A percentile compares a stretch with the other conserved stretches of the same genome.
Evolutionary conservation across 2,329 filamentous ascomycete genomes (phyloP).

Genomic region (Aspergillus bombycis): DNA sequence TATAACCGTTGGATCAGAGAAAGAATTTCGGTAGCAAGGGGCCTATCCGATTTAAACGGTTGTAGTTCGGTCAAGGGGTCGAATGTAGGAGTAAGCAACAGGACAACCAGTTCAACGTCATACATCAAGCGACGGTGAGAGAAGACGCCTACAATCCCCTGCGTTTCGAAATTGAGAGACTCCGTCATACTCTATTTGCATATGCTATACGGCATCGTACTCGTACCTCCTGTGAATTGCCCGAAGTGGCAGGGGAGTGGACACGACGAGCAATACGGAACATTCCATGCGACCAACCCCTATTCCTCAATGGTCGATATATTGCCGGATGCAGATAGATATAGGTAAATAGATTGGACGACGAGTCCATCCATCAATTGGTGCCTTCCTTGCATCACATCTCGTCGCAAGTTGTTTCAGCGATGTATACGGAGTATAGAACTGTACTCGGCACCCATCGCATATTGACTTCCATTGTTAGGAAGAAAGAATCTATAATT

Average conservation of each 20-base stretch:
- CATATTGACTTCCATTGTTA: neutral
- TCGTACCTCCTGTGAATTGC: constrained; percentile 4
- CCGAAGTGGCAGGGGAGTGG: neutral
- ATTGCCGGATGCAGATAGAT: neutral
- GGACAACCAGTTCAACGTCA: neutral
- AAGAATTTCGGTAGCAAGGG: neutral
- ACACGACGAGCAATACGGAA: neutral
- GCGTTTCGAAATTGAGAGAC: constrained; percentile 9
- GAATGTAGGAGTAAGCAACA: neutral
- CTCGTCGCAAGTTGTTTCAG: neutral
- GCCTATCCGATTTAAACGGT: neutral
- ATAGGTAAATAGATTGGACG: neutral
- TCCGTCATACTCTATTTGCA: neutral
- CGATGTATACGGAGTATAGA: neutral
- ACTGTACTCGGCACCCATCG: neutral
- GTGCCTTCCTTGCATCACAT: neutral
- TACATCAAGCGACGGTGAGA: neutral
- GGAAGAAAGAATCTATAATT: neutral
- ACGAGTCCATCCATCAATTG: neutral
- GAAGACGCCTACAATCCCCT: neutral
- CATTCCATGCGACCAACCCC: neutral
- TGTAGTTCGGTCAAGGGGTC: neutral
- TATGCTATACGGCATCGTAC: neutral
- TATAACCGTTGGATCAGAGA: neutral
- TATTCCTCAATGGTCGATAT: neutral